Evolutionary conservation across 805 yeast genomes (phyloP), one percentile per base, ranked within the genome.

Genomic region (Cyberlindnera saturnus): DNA sequence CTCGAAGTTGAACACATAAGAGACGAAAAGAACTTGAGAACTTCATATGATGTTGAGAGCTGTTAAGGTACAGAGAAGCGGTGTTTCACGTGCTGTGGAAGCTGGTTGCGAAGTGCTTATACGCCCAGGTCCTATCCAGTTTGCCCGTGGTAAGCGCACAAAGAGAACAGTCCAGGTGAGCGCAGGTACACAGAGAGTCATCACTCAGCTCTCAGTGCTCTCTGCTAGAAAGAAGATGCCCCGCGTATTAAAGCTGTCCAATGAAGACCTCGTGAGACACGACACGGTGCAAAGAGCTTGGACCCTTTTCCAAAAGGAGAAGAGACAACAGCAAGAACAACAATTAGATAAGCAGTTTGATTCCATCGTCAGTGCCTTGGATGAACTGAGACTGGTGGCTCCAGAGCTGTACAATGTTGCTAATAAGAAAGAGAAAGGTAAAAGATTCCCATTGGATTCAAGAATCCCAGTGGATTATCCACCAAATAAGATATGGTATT

Each of bases 221-320:
- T 79, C 93, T 11, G 96, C 95, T 7, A 76, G 84, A 45, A 81
- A 89, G 69, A 91, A 89, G 64, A 90, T 82, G 64, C 99, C 99
- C 37, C 78, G 81, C 53, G 68, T 87, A 54, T 64, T 93, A 49
- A 86, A 82, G 56, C 68, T 89, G 30, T 74, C 82, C 52, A 69
- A 74, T 20, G 97, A 90, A 62, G 98, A 93, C 60, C 71, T 82
- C 44, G 73, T 91, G 49, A 86, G 93, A 57, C 98, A 91, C 61
- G 77, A 79, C 50, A 79, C 89, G 10, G 82, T 93, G 43, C 79
- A 77, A 53, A 80, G 77, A 43, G 96, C 96, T 7, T 93, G 97
- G 96, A 66, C 76, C 6, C 53, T 77, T 14, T 70, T 73, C 59
- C 77, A 79, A 55, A 71, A 79, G 38, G 73, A 77, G 36, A 68